Percentiles rank a stretch among this genome's conserved stretches.
These are phyloP conservation scores for Talaromyces stipitatus DNA, from an alignment of 495 filamentous ascomycete genomes.

Conservation along the genomic window DNA sequence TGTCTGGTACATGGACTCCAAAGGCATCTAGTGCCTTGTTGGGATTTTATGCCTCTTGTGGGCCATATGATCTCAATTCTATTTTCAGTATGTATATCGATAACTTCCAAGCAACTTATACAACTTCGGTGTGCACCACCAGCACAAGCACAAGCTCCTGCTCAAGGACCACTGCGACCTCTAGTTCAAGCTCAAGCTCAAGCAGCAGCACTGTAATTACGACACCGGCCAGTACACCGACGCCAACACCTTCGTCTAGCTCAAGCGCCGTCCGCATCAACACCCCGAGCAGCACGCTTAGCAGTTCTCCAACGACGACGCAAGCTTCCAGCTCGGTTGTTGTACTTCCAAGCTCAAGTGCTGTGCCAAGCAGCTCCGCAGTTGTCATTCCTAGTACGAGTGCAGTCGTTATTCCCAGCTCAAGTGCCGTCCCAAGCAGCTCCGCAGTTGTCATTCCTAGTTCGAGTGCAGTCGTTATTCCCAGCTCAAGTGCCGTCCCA, in stretches of 20 bases:
- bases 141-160: neutral
- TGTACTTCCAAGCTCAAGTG: too few relatives aligned
- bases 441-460: neutral
- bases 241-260: neutral
- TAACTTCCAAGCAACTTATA: neutral
- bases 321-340: too few relatives aligned
- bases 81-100: neutral
- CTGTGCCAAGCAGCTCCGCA: too few relatives aligned
- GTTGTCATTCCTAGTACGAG: too few relatives aligned
- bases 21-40: neutral
- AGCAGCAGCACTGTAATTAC: neutral
- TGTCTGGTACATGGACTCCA: constrained; percentile 1
- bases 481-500: neutral
- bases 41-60: neutral
- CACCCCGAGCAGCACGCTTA: too few relatives aligned
- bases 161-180: neutral
- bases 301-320: too few relatives aligned
- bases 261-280: too few relatives aligned
- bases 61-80: neutral
- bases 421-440: neutral
- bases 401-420: neutral
- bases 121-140: neutral
- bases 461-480: neutral
- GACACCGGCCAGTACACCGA: neutral
- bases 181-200: neutral